Conservation (phyloP, 139 green algal species). For the Micractinium sp. region DNA sequence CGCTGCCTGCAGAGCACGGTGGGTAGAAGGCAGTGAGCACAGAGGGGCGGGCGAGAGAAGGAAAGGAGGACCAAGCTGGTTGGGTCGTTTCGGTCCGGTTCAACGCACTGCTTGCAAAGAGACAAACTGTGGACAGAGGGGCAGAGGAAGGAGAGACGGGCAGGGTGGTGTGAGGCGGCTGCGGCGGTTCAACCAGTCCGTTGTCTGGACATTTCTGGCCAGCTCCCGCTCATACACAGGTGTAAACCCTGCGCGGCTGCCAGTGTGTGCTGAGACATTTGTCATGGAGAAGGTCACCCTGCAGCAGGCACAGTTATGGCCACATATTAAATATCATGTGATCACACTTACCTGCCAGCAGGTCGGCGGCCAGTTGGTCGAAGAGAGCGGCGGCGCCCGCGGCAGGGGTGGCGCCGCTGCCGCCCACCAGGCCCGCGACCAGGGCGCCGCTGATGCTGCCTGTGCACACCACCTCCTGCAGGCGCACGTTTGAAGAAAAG, state of each 20-base stretch:
- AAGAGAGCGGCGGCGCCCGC: background rate
- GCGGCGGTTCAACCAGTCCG: too few relatives aligned
- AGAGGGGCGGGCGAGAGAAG: background rate
- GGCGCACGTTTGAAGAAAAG: too few relatives aligned
- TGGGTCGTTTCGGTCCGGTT: background rate
- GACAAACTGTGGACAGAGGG: background rate
- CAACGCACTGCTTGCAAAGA: background rate
- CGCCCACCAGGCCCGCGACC: background rate
- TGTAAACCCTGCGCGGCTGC: too few relatives aligned
- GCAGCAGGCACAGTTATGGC: too few relatives aligned
- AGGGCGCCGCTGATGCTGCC: constrained; percentile 4
- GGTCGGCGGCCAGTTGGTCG: background rate
- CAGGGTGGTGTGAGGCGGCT: background rate
- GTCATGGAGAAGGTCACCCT: too few relatives aligned
- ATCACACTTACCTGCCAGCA: background rate
- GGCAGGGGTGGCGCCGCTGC: background rate
- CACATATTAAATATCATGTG: too few relatives aligned
- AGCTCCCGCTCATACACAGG: too few relatives aligned
- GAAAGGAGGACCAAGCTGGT: background rate
- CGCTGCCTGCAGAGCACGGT: constrained; percentile 1
- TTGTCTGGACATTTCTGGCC: too few relatives aligned
- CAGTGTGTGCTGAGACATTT: too few relatives aligned
- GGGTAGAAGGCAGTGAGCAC: too few relatives aligned
- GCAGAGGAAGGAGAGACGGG: background rate
- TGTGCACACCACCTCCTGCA: constrained; percentile 23